Evolutionary conservation across 192 early-diverging fungal genomes (phyloP).

Genomic region (Coemansia sp.): DNA sequence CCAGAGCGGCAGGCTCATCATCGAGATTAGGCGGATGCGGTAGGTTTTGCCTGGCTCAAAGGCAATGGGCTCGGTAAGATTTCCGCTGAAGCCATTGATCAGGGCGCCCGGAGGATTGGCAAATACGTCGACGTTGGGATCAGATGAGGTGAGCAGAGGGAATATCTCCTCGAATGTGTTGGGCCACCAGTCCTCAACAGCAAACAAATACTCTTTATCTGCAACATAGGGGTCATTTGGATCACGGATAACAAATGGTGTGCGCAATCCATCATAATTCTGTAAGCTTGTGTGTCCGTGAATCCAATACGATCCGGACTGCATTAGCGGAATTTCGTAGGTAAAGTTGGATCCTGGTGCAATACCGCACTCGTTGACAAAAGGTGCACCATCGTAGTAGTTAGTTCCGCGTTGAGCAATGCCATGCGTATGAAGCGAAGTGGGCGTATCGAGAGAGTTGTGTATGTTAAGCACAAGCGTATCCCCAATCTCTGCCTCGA

Average conservation of each 20-base stretch:
- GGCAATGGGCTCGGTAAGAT: constrained; percentile 40
- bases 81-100: constrained; percentile 58
- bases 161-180: constrained; percentile 53
- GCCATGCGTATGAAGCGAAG: constrained; percentile 74
- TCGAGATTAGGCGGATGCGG: constrained; percentile 77
- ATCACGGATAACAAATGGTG: constrained; percentile 67
- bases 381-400: constrained; percentile 67
- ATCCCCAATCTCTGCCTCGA: constrained; percentile 28
- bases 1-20: constrained; percentile 69
- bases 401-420: constrained; percentile 67
- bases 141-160: constrained; percentile 50
- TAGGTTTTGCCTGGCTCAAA: constrained; percentile 78
- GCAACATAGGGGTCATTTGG: constrained; percentile 54
- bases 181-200: constrained; percentile 70
- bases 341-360: constrained; percentile 63
- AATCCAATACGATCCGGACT: constrained; percentile 82
- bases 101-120: constrained; percentile 62
- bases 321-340: constrained; percentile 63
- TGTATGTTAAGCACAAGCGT: constrained; percentile 43
- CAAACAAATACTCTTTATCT: constrained; percentile 63
- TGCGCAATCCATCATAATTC: constrained; percentile 78
- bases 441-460: constrained; percentile 61
- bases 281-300: constrained; percentile 68
- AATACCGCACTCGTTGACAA: constrained; percentile 75
- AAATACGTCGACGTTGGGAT: constrained; percentile 46